These are phyloP conservation scores for Xylaria longipes DNA, from an alignment of 495 filamentous ascomycete genomes.

Conservation along the genomic window DNA sequence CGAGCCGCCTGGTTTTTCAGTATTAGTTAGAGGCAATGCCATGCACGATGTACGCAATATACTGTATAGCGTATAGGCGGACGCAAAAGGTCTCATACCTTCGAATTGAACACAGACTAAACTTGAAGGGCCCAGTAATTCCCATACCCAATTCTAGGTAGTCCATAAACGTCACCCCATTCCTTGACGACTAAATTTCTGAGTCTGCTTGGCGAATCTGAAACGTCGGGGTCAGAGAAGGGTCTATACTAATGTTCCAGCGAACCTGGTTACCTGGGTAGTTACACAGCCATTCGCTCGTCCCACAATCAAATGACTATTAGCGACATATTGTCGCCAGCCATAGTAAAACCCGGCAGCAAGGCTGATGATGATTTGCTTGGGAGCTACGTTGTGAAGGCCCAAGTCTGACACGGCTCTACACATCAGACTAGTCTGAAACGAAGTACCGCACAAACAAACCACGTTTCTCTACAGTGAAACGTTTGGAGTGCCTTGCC, in stretches of 20 bases:
- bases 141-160: not conserved
- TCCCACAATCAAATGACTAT: not conserved
- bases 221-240: conserved; percentile 15
- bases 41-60: not conserved
- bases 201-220: conserved; percentile 10
- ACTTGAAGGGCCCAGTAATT: not conserved
- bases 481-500: not conserved
- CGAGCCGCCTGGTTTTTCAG: not conserved
- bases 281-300: not conserved
- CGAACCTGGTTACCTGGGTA: not conserved
- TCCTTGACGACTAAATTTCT: not conserved
- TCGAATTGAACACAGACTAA: not conserved
- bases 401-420: not conserved
- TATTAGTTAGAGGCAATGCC: not conserved
- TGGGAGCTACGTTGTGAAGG: not conserved
- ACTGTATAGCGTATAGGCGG: not conserved
- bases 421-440: not conserved
- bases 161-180: not conserved
- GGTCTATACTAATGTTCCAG: not conserved
- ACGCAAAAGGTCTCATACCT: not conserved
- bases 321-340: not conserved
- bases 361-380: not conserved
- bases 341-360: not conserved
- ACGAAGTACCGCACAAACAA: not conserved
- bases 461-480: not conserved